Conservation (phyloP, 495 filamentous ascomycete genomes). For the Eremomyces bilateralis region DNA sequence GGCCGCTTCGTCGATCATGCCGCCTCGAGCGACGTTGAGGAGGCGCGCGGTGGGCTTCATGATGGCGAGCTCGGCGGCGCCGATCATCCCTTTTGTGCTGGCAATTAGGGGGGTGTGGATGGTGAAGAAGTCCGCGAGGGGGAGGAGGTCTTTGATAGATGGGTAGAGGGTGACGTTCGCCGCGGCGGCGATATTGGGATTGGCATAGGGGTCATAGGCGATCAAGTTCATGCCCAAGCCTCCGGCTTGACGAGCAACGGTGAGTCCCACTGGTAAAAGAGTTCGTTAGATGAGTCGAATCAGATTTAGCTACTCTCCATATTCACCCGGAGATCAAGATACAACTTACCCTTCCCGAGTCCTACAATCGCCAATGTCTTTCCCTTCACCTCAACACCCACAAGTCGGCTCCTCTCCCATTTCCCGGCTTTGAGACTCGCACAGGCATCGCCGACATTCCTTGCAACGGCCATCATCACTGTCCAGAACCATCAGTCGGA, state of each 20-base stretch:
- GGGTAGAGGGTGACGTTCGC: conserved; percentile 34
- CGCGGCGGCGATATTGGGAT: conserved; percentile 31
- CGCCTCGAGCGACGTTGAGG: conserved; percentile 52
- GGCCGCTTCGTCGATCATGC: conserved; percentile 50
- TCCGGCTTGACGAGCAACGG: conserved; percentile 44
- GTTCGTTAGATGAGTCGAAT: neutral
- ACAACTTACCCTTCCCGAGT: conserved; percentile 37
- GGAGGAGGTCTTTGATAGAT: conserved; percentile 31
- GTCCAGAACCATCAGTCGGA: conserved; percentile 20
- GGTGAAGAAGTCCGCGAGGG: conserved; percentile 45
- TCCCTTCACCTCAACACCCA: conserved; percentile 47
- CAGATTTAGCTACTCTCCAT: conserved; percentile 1
- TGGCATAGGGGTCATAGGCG: conserved; percentile 47
- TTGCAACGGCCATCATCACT: conserved; percentile 39
- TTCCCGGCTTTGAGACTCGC: conserved; percentile 33
- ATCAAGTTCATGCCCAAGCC: conserved; percentile 47
- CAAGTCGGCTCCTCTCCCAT: conserved; percentile 47
- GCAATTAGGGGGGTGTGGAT: conserved; percentile 56
- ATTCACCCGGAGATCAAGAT: neutral
- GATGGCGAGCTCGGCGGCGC: conserved; percentile 31
- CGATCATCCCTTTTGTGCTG: conserved; percentile 44
- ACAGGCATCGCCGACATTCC: conserved; percentile 40
- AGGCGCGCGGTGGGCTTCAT: conserved; percentile 48
- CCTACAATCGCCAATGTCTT: conserved; percentile 48
- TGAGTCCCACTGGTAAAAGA: conserved; percentile 33